phyloP scores from a whole-genome alignment of 2,329 filamentous ascomycete species.

The Fusarium citri region DNA sequence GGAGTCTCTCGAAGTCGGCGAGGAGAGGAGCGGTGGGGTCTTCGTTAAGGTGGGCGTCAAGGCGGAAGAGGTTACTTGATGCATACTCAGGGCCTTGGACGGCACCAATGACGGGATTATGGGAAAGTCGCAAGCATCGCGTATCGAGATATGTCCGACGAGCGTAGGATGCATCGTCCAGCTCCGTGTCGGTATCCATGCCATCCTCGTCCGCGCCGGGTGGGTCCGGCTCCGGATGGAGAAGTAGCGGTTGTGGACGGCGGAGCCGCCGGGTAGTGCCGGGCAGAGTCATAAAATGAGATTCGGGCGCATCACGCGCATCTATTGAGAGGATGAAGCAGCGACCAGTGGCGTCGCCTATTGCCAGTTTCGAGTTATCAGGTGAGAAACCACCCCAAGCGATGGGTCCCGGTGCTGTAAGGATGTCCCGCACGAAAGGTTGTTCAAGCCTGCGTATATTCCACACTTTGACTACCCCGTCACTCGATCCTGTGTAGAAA shows the following conservation, averaged over 20 bases:
- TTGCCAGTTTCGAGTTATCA: conserved; percentile 64
- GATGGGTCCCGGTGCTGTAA: conserved; percentile 67
- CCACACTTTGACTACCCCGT: conserved; percentile 73
- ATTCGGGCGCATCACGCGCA: conserved; percentile 54
- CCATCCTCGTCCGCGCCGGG: conserved; percentile 47
- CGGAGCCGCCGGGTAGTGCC: conserved; percentile 53
- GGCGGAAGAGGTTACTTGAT: conserved; percentile 58
- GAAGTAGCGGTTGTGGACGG: conserved; percentile 61
- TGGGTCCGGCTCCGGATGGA: conserved; percentile 62
- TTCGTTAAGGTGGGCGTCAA: conserved; percentile 60
- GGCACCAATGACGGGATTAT: conserved; percentile 63
- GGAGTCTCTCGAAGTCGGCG: conserved; percentile 56
- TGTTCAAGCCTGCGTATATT: conserved; percentile 61
- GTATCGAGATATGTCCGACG: conserved; percentile 51
- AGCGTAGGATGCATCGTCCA: conserved; percentile 36
- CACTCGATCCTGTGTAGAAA: conserved; percentile 73
- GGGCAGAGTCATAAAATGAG: conserved; percentile 53
- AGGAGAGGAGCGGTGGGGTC: conserved; percentile 59
- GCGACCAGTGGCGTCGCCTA: conserved; percentile 72
- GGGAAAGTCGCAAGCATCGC: conserved; percentile 56
- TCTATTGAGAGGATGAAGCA: conserved; percentile 67
- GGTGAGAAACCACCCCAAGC: conserved; percentile 69
- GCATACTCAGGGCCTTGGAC: conserved; percentile 67
- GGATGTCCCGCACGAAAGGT: conserved; percentile 64
- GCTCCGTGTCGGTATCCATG: conserved; percentile 11